These are phyloP conservation scores for Blepharisma stoltei DNA, from an alignment of 73 alveolate genomes.

Conservation along the genomic window DNA sequence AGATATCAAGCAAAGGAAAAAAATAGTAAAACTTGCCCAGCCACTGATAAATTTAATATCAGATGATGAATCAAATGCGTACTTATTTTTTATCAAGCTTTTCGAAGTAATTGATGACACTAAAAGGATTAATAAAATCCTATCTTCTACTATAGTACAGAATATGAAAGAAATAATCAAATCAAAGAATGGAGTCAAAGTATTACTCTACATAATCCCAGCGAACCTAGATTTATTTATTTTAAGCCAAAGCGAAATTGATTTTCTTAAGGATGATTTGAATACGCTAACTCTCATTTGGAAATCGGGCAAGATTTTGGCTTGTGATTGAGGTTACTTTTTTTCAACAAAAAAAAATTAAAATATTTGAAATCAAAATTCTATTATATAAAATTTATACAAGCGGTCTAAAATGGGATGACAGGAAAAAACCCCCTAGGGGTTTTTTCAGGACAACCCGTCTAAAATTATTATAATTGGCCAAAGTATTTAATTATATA, in stretches of 20 bases:
- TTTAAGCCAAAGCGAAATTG: constrained; percentile 18
- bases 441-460: too few relatives aligned
- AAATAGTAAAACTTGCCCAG: neutral
- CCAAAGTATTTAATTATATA: too few relatives aligned
- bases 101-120: constrained; percentile 18
- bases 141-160: neutral
- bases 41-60: neutral
- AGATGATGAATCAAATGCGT: constrained; percentile 17
- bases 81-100: constrained; percentile 21
- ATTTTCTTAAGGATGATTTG: neutral
- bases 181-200: neutral
- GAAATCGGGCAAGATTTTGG: too few relatives aligned
- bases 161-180: neutral
- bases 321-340: too few relatives aligned
- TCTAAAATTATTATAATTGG: too few relatives aligned
- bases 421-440: too few relatives aligned
- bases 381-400: too few relatives aligned
- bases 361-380: too few relatives aligned
- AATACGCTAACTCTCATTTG: too few relatives aligned
- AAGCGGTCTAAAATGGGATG: too few relatives aligned
- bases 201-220: neutral
- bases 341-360: too few relatives aligned
- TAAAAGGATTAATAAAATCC: constrained; percentile 6
- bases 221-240: neutral
- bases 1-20: constrained; percentile 22